Conservation (phyloP, 805 yeast genomes). For the Candida oleophila region DNA sequence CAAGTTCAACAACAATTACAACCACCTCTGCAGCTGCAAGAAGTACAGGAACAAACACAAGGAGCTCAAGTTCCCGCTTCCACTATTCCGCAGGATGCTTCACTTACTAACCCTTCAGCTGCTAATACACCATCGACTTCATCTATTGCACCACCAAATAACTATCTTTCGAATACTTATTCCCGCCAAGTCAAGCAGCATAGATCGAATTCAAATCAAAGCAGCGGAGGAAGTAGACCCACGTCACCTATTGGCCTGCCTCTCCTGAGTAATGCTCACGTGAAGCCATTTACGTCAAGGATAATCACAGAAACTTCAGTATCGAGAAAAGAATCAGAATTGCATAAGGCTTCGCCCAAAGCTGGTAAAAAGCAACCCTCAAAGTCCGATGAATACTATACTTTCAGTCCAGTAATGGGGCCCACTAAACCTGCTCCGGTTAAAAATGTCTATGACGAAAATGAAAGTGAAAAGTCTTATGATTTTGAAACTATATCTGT, state of each 20-base stretch:
- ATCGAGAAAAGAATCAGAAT: not conserved
- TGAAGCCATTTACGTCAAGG: slow-evolving; percentile 3
- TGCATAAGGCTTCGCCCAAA: not conserved
- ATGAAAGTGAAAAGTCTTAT: slow-evolving; percentile 14
- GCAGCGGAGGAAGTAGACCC: slow-evolving; percentile 17
- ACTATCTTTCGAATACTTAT: slow-evolving; percentile 21
- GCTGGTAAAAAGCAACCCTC: not conserved
- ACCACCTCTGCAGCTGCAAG: not conserved
- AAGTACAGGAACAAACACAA: not conserved
- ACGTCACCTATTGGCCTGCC: slow-evolving; percentile 17
- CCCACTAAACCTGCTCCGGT: not conserved
- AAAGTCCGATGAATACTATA: not conserved
- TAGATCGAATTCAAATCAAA: slow-evolving; percentile 24
- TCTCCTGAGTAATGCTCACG: not conserved
- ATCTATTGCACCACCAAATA: no score
- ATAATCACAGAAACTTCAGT: not conserved
- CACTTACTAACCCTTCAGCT: not conserved
- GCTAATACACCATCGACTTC: not conserved
- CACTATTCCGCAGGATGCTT: no score
- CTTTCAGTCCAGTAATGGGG: slow-evolving; percentile 1
- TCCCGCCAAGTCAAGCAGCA: slow-evolving; percentile 31
- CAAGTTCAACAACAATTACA: not conserved
- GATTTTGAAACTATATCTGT: slow-evolving; percentile 20
- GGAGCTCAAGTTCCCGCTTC: no score
- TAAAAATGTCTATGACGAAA: slow-evolving; percentile 10